Evolutionary conservation across 2,329 filamentous ascomycete species (phyloP), one percentile per base, ranked within the genome.

Genomic region (Arthrobotrys megalospora): DNA sequence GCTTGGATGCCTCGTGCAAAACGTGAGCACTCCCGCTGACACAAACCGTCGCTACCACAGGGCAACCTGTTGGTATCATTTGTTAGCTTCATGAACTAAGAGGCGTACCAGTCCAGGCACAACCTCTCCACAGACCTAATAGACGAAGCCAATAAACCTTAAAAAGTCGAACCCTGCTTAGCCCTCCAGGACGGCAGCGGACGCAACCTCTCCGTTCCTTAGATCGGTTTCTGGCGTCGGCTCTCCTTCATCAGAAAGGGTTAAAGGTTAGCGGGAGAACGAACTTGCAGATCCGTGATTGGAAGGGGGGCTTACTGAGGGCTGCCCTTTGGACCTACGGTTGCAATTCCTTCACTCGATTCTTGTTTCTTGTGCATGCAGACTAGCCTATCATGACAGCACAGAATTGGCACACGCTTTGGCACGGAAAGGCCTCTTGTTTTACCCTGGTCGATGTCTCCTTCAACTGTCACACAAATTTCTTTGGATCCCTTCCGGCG

Each of bases 201-300:
- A 70, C 67, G 75, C 75, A 78, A 78, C 67, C 67, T 78, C 67
- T 72, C 75, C 75, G 67, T 78, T 72, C 75, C 62, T 78, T 70
- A 55, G 67, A 63, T 67, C 66, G 47, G 38, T 43, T 38, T 70
- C 24, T 69, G 48, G 65, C 50, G 11, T 65, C 21, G 52, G 53
- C 21, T 62, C 34, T 53, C 19, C 52, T 55, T 70, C 55, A 21
- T 69, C 55, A 66, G 28, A 64, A 62, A 28, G 41, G 48, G 34
- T 76, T 62, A 16, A 66, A 53, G 52, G 58, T 60, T 48, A 67
- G 53, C 53, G 70, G 52, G 65, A 58, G 60, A 38, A 64, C 60
- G 43, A 71, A 72, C 67, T 58, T 72, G 75, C 75, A 68, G 67
- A 72, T 72, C 73, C 73, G 66, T 66, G 66, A 77, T 70, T 70